phyloP scores from a whole-genome alignment of 441 rosid genomes.

The Theobroma grandiflorum region DNA sequence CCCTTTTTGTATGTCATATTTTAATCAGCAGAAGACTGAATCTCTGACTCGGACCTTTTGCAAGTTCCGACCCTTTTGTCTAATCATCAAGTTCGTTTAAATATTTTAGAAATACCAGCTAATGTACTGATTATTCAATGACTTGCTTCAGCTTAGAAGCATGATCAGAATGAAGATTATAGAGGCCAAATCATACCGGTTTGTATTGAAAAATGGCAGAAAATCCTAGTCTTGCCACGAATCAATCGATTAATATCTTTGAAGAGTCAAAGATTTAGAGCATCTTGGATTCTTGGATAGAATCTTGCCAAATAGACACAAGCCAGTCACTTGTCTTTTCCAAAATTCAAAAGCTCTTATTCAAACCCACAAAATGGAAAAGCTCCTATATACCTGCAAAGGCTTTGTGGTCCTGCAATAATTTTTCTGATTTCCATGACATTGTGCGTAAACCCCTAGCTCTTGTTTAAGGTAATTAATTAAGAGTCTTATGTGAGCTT shows the following conservation, averaged over 20 bases:
- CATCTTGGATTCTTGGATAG: not conserved
- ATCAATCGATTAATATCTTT: not conserved
- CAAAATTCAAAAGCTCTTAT: not conserved
- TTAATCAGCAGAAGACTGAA: conserved; percentile 22
- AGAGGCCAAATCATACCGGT: not conserved
- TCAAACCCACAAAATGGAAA: not conserved
- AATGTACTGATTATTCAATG: not conserved
- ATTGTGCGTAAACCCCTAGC: not conserved
- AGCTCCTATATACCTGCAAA: not conserved
- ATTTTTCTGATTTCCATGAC: not conserved
- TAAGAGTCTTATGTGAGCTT: too few species aligned
- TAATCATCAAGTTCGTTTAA: conserved; percentile 6
- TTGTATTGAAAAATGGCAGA: not conserved
- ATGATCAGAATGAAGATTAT: not conserved
- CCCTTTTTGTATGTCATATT: conserved; percentile 17
- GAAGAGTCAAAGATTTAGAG: conserved; percentile 7
- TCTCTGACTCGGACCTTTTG: conserved; percentile 33
- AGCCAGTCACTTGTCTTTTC: not conserved
- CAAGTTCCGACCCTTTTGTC: conserved; percentile 26
- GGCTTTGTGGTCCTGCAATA: not conserved
- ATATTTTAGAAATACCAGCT: not conserved
- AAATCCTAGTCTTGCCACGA: not conserved
- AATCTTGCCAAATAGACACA: conserved; percentile 5
- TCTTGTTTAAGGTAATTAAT: not conserved
- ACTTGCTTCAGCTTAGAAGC: not conserved